Base-by-base conservation (phyloP, 257 asterid genomes). In the Perilla frutescens region DNA sequence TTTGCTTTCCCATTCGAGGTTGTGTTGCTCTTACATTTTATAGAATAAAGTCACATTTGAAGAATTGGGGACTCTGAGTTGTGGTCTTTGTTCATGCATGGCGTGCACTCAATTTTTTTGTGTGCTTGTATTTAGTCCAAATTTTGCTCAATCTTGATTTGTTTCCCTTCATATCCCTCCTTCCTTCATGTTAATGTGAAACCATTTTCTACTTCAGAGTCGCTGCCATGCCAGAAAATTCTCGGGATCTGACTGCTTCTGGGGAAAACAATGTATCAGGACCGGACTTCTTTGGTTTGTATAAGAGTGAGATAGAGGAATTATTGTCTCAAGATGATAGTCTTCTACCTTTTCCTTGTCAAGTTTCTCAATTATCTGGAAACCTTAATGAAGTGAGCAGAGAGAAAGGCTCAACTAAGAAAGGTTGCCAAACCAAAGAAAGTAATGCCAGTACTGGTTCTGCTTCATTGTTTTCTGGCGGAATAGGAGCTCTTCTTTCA, bases 221-320 rank as follows among this genome's bases (percentile, higher is more conserved):
- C 44, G 56, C 57, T 47, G 54, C 66, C 67, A 81, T 91, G 93
- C 70, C 86, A 37, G 86, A 76, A 75, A 63, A 62, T 74, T 76
- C 72, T 41, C 31, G 32, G 78, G 56, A 67, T 15, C 53, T 51
- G 44, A 73, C 67, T 56, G 44, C 87, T 43, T 71, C 83, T 15
- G 66, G 70, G 32, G 81, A 50, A 44, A 63, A 47, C 47, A 66
- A 68, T 63, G 40, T 12, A 39, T 12, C 73, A 45, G 93, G 90
- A 70, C 94, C 97, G 4, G 96, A 91, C 68, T 86, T 78, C 70
- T 91, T 93, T 78, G 91, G 91, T 20, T 85, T 73, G 70, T 94
- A 81, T 76, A 58, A 81, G 47, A 80, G 77, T 49, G 92, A 80
- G 77, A 68, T 86, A 11, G 81, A 82, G 50, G 79, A 81, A 29